These are phyloP conservation scores for Ceratocystis ficicola DNA, from an alignment of 2,329 filamentous ascomycete species.

Conservation along the genomic window DNA sequence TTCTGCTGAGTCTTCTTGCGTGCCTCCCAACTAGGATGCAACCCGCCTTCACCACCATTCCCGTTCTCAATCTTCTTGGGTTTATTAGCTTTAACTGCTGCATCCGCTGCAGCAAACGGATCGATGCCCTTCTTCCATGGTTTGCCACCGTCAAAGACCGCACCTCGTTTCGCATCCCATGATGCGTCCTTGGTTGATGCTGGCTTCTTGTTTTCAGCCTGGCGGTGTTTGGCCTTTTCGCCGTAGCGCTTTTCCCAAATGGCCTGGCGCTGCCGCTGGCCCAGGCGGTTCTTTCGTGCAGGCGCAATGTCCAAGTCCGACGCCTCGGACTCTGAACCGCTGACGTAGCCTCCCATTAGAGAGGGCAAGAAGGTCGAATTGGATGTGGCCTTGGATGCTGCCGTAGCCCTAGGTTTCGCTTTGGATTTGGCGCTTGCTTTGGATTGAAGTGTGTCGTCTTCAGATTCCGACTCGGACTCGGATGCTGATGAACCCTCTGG, in stretches of 20 bases:
- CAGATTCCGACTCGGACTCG: conserved; percentile 12
- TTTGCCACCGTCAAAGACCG: conserved; percentile 35
- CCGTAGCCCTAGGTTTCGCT: conserved; percentile 26
- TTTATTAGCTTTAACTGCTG: conserved; percentile 23
- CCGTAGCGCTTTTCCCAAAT: conserved; percentile 76
- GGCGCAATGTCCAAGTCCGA: conserved; percentile 54
- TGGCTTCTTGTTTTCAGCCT: conserved; percentile 28
- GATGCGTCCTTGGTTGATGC: conserved; percentile 33
- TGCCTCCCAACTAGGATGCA: conserved; percentile 56
- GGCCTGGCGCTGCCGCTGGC: conserved; percentile 64
- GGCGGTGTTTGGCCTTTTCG: conserved; percentile 54
- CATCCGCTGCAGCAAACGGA: conserved; percentile 25
- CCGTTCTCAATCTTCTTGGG: conserved; percentile 30
- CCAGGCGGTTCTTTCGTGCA: conserved; percentile 58
- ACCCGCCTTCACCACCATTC: conserved; percentile 37
- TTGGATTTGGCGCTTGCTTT: conserved; percentile 17
- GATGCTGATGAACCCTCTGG: conserved; percentile 17
- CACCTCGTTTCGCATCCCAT: conserved; percentile 48
- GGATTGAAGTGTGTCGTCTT: conserved; percentile 21
- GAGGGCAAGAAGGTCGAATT: conserved; percentile 58
- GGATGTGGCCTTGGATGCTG: conserved; percentile 23
- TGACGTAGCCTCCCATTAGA: conserved; percentile 68
- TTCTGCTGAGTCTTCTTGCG: conserved; percentile 46
- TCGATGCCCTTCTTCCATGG: conserved; percentile 44
- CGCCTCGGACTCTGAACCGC: conserved; percentile 53